Conservation (phyloP, 169 alveolate species). For the Plasmodium berghei region DNA sequence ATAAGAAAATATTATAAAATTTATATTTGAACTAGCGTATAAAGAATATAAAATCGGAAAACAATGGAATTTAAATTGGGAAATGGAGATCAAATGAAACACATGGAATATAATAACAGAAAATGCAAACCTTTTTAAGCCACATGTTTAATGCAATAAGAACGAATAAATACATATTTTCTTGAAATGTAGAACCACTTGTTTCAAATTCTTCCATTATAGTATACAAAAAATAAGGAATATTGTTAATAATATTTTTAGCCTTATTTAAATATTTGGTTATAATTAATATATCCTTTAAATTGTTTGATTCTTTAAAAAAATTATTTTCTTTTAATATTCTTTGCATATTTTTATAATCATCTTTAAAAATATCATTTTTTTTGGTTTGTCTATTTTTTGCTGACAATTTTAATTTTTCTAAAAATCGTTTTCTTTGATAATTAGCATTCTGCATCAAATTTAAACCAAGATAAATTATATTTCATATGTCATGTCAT, state of each 20-base stretch:
- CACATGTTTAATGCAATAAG: slow-evolving; percentile 59
- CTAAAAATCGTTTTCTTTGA: slow-evolving; percentile 35
- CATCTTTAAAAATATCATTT: slow-evolving; percentile 37
- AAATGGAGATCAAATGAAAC: neutral
- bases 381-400: slow-evolving; percentile 2
- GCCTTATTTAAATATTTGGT: slow-evolving; percentile 49
- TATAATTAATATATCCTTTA: slow-evolving; percentile 56
- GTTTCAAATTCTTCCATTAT: slow-evolving; percentile 52
- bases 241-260: slow-evolving; percentile 16
- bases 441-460: slow-evolving; percentile 52
- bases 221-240: slow-evolving; percentile 50
- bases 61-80: too few species aligned
- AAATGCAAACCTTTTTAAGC: slow-evolving; percentile 36
- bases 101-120: neutral
- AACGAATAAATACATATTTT: slow-evolving; percentile 52
- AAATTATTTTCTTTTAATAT: slow-evolving; percentile 31
- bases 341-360: slow-evolving; percentile 39
- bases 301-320: slow-evolving; percentile 27
- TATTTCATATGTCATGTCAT: too few species aligned
- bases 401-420: slow-evolving; percentile 46
- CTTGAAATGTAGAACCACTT: slow-evolving; percentile 35
- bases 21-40: too few species aligned
- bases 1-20: neutral
- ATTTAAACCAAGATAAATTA: neutral
- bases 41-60: too few species aligned